Evolutionary conservation across 2,329 filamentous ascomycete species (phyloP), one percentile per base, ranked within the genome.

Genomic region (Ascochyta pisi): DNA sequence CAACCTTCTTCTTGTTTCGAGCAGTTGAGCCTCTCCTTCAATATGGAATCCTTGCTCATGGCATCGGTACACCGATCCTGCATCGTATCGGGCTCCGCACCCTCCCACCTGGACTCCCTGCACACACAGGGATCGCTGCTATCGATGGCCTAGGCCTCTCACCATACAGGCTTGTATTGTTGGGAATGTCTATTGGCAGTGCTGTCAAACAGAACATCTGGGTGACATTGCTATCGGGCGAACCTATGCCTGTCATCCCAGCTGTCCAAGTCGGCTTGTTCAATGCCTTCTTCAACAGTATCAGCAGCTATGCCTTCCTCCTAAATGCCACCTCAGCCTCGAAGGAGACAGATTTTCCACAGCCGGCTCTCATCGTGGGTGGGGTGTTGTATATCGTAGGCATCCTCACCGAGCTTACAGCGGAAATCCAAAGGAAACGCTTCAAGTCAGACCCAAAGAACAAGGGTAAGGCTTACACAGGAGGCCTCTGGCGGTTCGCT

Each of bases 141-240:
- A 69, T 83, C 58, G 76, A 82, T 61, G 63, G 64, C 26, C 68
- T 83, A 3, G 77, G 76, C 10, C 77, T 86, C 0, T 82, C 81
- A 16, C 81, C 79, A 0, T 81, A 83, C 60, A 76, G 81, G 24
- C 72, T 81, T 8, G 74, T 85, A 41, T 72, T 87, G 8, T 69
- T 86, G 6, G 74, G 71, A 49, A 85, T 87, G 82, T 76, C 81
- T 22, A 73, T 78, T 38, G 85, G 81, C 50, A 79, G 77, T 35
- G 76, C 79, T 23, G 54, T 81, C 26, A 87, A 87, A 75, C 85
- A 88, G 56, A 80, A 82, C 63, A 81, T 82, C 71, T 85, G 83
- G 82, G 73, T 82, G 13, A 65, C 77, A 1, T 63, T 62, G 24
- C 69, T 84, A 2, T 80, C 78, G 16, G 73, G 79, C 42, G 83